These are phyloP conservation scores for Thyridium curvatum DNA, from an alignment of 2,329 filamentous ascomycete species.

Conservation along the genomic window DNA sequence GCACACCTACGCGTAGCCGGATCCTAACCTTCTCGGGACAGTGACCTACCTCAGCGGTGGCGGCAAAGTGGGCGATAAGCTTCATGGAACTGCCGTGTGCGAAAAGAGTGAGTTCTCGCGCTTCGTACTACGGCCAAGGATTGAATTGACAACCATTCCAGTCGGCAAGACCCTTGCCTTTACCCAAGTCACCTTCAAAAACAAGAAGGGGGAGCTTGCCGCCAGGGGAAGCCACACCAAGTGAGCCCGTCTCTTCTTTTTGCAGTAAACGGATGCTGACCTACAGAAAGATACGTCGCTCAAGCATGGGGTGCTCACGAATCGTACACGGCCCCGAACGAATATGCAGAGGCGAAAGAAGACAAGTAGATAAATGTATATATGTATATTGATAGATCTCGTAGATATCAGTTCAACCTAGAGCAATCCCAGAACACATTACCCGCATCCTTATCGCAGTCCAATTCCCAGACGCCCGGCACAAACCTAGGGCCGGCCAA, in stretches of 20 bases:
- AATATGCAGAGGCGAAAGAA: constrained; percentile 12
- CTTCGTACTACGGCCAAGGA: background rate
- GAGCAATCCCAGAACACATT: too few relatives aligned
- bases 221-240: constrained; percentile 62
- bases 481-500: too few relatives aligned
- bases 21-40: too few relatives aligned
- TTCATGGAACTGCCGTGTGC: constrained; percentile 51
- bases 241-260: constrained; percentile 28
- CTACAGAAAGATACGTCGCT: constrained; percentile 13
- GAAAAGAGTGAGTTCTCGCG: constrained; percentile 48
- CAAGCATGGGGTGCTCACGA: constrained; percentile 15
- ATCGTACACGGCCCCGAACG: constrained; percentile 9
- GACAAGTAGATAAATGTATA: too few relatives aligned
- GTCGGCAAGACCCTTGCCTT: constrained; percentile 60
- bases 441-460: too few relatives aligned
- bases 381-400: too few relatives aligned
- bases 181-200: constrained; percentile 53
- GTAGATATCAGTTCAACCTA: too few relatives aligned
- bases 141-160: constrained; percentile 18
- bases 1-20: too few relatives aligned
- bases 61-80: constrained; percentile 48
- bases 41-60: constrained; percentile 59
- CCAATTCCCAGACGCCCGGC: too few relatives aligned
- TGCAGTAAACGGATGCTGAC: background rate
- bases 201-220: constrained; percentile 51